Conservation (phyloP, 352 stramenopile genomes). For the Phytophthora pini region DNA sequence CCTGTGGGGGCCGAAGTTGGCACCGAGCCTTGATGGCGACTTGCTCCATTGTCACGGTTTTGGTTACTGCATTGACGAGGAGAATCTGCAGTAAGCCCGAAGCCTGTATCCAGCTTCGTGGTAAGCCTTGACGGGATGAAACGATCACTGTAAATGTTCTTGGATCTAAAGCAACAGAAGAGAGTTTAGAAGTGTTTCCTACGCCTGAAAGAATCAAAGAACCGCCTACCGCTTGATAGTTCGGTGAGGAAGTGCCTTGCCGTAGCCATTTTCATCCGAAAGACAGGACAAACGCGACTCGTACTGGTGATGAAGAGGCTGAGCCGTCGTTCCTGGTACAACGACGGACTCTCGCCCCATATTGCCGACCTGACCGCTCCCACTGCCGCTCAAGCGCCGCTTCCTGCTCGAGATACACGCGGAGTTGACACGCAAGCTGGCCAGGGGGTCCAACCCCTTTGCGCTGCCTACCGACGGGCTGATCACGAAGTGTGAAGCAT, state of each 20-base stretch:
- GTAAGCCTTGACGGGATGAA: slow-evolving; percentile 83
- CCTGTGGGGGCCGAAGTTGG: slow-evolving; percentile 6
- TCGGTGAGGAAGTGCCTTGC: slow-evolving; percentile 49
- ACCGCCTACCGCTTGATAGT: slow-evolving; percentile 53
- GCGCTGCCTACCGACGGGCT: slow-evolving; percentile 22
- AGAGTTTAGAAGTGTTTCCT: slow-evolving; percentile 6
- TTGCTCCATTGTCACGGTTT: slow-evolving; percentile 18
- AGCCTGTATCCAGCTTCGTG: slow-evolving; percentile 81
- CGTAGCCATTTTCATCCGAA: slow-evolving; percentile 41
- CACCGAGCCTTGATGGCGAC: slow-evolving; percentile 7
- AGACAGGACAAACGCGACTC: slow-evolving; percentile 45
- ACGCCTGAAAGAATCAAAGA: neutral
- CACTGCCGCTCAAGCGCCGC: slow-evolving; percentile 23
- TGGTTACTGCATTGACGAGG: slow-evolving; percentile 41
- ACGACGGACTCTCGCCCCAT: slow-evolving; percentile 28
- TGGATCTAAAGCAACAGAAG: slow-evolving; percentile 44
- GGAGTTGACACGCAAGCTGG: slow-evolving; percentile 15
- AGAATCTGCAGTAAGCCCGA: slow-evolving; percentile 62
- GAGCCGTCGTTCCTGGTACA: slow-evolving; percentile 22
- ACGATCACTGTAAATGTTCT: slow-evolving; percentile 88
- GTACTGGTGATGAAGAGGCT: slow-evolving; percentile 62
- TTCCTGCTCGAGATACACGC: slow-evolving; percentile 29
- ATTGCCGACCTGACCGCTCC: slow-evolving; percentile 6
- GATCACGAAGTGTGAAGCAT: slow-evolving; percentile 37
- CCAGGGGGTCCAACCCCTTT: slow-evolving; percentile 13